Evolutionary conservation across 352 stramenopile species (phyloP).

Genomic region (Phytophthora boehmeriae): DNA sequence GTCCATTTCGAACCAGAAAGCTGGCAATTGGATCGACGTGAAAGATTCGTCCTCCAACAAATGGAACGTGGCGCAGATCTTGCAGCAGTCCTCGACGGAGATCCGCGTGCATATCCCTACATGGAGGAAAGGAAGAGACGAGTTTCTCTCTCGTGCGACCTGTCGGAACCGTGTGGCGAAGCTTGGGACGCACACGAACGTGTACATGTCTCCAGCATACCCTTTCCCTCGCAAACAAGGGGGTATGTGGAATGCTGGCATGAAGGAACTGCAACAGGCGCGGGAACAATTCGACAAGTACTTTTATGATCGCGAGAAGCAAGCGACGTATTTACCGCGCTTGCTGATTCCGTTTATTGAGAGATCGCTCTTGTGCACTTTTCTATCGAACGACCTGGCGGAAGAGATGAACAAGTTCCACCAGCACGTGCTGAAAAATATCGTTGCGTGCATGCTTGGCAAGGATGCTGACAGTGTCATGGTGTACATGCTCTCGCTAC

Average conservation of each 20-base stretch:
- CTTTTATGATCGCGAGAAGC: constrained; percentile 65
- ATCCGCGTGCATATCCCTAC: constrained; percentile 73
- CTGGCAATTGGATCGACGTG: constrained; percentile 83
- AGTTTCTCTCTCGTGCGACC: constrained; percentile 65
- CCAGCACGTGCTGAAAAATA: constrained; percentile 78
- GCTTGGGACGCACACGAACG: constrained; percentile 71
- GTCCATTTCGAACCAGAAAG: constrained; percentile 71
- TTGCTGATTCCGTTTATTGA: constrained; percentile 74
- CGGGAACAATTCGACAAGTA: constrained; percentile 73
- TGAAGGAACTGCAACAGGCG: constrained; percentile 69
- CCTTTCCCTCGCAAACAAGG: constrained; percentile 79
- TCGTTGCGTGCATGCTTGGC: constrained; percentile 73
- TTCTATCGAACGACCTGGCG: constrained; percentile 69
- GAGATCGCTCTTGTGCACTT: constrained; percentile 73
- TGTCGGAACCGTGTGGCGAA: constrained; percentile 72
- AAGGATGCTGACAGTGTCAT: constrained; percentile 39
- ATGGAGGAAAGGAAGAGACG: constrained; percentile 74
- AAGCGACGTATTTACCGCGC: constrained; percentile 56
- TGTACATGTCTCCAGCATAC: constrained; percentile 84
- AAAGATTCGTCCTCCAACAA: constrained; percentile 77
- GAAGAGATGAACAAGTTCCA: constrained; percentile 83
- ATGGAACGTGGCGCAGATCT: constrained; percentile 80
- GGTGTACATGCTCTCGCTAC: constrained; percentile 60
- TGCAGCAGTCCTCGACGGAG: constrained; percentile 62
- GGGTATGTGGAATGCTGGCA: constrained; percentile 60